phyloP scores from a whole-genome alignment of 441 rosid genomes.

The Corymbia citriodora region DNA sequence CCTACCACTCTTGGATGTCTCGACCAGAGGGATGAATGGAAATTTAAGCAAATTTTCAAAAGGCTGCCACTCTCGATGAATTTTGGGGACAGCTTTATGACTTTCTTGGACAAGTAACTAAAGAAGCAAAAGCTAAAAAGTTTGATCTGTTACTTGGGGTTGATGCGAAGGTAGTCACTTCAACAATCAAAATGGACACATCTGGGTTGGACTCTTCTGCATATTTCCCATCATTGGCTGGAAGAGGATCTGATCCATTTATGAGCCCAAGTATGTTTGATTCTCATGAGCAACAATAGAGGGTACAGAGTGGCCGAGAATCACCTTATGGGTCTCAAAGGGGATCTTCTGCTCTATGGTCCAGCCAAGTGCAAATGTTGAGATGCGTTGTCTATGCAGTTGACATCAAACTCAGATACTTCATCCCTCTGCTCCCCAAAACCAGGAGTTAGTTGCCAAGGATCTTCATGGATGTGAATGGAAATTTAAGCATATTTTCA shows the following conservation, averaged over 20 bases:
- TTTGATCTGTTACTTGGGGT: slow-evolving; percentile 48
- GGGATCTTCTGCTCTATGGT: slow-evolving; percentile 49
- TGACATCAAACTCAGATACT: slow-evolving; percentile 33
- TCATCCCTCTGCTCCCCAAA: slow-evolving; percentile 41
- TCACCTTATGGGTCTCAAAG: slow-evolving; percentile 56
- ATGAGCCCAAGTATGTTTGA: slow-evolving; percentile 40
- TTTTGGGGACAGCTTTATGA: slow-evolving; percentile 96
- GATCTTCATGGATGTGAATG: slow-evolving; percentile 7
- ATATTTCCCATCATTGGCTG: slow-evolving; percentile 36
- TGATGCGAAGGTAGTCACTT: slow-evolving; percentile 36
- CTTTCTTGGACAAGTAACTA: slow-evolving; percentile 64
- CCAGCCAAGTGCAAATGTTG: slow-evolving; percentile 44
- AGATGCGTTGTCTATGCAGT: slow-evolving; percentile 31
- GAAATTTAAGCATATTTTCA: background rate
- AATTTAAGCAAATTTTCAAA: too few species aligned
- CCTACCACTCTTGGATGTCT: slow-evolving; percentile 28
- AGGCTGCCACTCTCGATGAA: slow-evolving; percentile 71
- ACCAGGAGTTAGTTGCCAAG: slow-evolving; percentile 9
- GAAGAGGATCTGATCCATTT: slow-evolving; percentile 50
- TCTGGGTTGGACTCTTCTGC: slow-evolving; percentile 45
- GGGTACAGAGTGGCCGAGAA: slow-evolving; percentile 47
- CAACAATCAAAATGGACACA: slow-evolving; percentile 41
- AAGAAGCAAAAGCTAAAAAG: slow-evolving; percentile 63
- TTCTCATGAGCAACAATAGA: slow-evolving; percentile 49
- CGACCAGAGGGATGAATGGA: too few species aligned